Conservation (phyloP, 345 rosid species). For the Excoecaria agallocha region DNA sequence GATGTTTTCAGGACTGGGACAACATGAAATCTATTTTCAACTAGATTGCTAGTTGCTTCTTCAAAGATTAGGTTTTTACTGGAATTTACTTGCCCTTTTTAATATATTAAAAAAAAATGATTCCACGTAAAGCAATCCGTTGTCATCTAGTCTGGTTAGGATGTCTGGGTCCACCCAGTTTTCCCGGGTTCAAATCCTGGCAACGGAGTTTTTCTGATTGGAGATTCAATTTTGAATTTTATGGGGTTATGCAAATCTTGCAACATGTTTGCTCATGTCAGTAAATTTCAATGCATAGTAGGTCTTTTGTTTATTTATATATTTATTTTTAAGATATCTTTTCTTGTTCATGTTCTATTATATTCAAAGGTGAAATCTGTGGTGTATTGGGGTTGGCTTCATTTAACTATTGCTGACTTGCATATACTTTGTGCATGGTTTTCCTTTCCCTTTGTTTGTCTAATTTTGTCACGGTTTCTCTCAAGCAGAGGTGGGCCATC, state of each 20-base stretch:
- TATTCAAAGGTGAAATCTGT: background rate
- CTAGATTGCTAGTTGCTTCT: background rate
- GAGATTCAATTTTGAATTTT: background rate
- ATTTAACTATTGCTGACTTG: background rate
- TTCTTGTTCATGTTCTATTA: slow-evolving; percentile 5
- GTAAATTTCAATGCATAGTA: background rate
- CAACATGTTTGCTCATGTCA: slow-evolving; percentile 7
- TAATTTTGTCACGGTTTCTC: slow-evolving; percentile 27
- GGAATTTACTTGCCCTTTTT: background rate
- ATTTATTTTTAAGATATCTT: background rate
- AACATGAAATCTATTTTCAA: background rate
- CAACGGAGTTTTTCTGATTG: slow-evolving; percentile 37
- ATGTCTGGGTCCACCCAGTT: slow-evolving; percentile 63
- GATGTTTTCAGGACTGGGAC: background rate
- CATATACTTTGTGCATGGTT: background rate
- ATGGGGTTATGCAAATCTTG: slow-evolving; percentile 19
- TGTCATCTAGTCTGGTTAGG: slow-evolving; percentile 71
- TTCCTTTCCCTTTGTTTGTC: slow-evolving; percentile 10
- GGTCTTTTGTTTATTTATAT: background rate
- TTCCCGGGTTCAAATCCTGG: slow-evolving; percentile 74
- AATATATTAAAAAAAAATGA: background rate
- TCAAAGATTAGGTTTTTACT: slow-evolving; percentile 6
- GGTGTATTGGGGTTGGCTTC: background rate
- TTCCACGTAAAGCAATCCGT: slow-evolving; percentile 31
- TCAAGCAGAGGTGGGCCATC: slow-evolving; percentile 69